Percentiles rank a stretch among this genome's conserved stretches.
Evolutionary conservation across 495 filamentous ascomycete genomes (phyloP).

Genomic region (Cenococcum geophilum): DNA sequence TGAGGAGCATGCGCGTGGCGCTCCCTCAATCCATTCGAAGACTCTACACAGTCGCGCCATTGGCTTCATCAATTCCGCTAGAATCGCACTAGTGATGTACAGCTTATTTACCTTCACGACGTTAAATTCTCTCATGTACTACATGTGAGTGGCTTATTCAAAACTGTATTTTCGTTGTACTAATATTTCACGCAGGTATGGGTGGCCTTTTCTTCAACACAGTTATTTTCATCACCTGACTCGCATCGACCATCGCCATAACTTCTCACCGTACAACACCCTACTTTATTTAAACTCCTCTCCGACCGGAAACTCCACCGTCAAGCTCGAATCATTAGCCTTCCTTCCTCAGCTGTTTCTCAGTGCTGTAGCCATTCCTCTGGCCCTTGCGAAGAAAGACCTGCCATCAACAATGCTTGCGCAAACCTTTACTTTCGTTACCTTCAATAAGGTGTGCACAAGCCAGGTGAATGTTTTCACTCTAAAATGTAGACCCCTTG

Average conservation of each 20-base stretch:
- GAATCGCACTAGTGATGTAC: constrained; percentile 55
- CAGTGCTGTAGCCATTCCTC: constrained; percentile 67
- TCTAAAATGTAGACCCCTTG: not conserved
- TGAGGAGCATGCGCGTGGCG: constrained; percentile 37
- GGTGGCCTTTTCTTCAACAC: constrained; percentile 70
- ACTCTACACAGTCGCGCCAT: constrained; percentile 23
- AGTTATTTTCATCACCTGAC: constrained; percentile 90
- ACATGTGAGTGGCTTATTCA: constrained; percentile 46
- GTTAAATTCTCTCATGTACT: constrained; percentile 74
- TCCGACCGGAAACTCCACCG: constrained; percentile 33
- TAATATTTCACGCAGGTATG: constrained; percentile 48
- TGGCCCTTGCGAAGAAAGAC: constrained; percentile 74
- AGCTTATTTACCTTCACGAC: constrained; percentile 64
- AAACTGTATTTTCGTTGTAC: not conserved
- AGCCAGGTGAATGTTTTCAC: constrained; percentile 62
- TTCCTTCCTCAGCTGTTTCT: constrained; percentile 84
- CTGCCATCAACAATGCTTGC: constrained; percentile 86
- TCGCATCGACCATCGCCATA: constrained; percentile 93
- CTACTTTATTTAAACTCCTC: constrained; percentile 80
- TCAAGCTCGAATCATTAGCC: constrained; percentile 68
- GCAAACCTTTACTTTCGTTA: constrained; percentile 96
- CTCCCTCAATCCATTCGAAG: not conserved
- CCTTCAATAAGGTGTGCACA: constrained; percentile 98
- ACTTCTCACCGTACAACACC: constrained; percentile 94
- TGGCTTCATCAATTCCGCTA: constrained; percentile 54